A percentile compares a stretch with the other conserved stretches of the same genome.
Evolutionary conservation across 2,329 filamentous ascomycete genomes (phyloP).

Genomic region (Pseudogymnoascus sp.): DNA sequence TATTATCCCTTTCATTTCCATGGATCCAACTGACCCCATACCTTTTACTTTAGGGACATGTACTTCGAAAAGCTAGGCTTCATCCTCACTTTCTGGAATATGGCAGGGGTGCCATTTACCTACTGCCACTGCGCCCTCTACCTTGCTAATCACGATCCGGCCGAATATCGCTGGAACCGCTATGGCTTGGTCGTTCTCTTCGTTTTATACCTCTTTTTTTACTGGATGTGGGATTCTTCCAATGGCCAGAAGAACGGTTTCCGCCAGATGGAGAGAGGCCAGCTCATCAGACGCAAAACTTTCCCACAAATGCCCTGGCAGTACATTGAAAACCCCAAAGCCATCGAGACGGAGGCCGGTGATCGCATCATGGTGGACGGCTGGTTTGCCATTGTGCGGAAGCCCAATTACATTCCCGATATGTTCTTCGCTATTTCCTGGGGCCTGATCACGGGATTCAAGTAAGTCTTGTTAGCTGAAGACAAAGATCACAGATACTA

Average conservation of each 20-base stretch:
- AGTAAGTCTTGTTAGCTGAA: too few species aligned
- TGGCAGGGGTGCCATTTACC: constrained; percentile 80
- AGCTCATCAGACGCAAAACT: constrained; percentile 60
- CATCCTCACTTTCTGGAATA: constrained; percentile 97
- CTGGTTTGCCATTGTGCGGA: constrained; percentile 75
- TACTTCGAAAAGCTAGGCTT: constrained; percentile 96
- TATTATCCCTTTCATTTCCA: too few species aligned
- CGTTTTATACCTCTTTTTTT: constrained; percentile 67
- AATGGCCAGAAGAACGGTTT: constrained; percentile 94
- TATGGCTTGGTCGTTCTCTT: constrained; percentile 58
- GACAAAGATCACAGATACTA: too few species aligned
- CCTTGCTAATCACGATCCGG: constrained; percentile 73
- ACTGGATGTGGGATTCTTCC: constrained; percentile 87
- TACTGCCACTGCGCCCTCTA: constrained; percentile 94
- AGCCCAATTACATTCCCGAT: constrained; percentile 76
- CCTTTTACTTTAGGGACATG: constrained; percentile 51
- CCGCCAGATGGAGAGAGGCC: constrained; percentile 70
- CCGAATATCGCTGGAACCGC: constrained; percentile 68
- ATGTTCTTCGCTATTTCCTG: constrained; percentile 68
- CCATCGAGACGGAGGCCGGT: constrained; percentile 63
- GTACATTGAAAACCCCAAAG: constrained; percentile 70
- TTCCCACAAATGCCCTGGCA: constrained; percentile 92
- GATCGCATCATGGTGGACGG: constrained; percentile 68
- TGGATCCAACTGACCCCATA: too few species aligned
- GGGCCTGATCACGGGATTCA: constrained; percentile 75